These are phyloP conservation scores for Nakazawaea anatomiae DNA, from an alignment of 805 yeast species.

Conservation along the genomic window DNA sequence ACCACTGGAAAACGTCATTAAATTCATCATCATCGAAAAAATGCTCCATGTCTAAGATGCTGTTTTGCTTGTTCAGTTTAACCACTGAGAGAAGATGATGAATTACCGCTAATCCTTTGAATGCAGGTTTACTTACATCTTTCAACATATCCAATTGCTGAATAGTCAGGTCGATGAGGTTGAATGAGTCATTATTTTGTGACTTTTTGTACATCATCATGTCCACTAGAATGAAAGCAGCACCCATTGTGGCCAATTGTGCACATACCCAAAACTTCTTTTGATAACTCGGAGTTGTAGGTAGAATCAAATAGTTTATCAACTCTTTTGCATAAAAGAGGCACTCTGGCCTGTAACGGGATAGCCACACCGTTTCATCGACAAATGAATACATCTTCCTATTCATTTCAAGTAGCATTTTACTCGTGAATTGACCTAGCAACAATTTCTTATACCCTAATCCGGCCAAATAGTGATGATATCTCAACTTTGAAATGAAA, in stretches of 20 bases:
- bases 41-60: not conserved
- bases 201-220: not conserved
- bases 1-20: not conserved
- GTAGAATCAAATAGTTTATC: not conserved
- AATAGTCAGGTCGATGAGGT: not conserved
- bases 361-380: not conserved
- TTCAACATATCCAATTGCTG: not conserved
- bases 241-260: not conserved
- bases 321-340: not conserved
- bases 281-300: not conserved
- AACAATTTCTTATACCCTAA: not conserved
- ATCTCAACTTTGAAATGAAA: not conserved
- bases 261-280: not conserved
- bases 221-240: not conserved
- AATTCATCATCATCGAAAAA: not conserved
- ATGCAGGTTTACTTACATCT: not conserved
- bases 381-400: not conserved
- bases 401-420: not conserved
- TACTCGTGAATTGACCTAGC: not conserved
- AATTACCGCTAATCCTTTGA: not conserved
- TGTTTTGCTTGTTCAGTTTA: not conserved
- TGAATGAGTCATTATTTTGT: not conserved
- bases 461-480: not conserved
- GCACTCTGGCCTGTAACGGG: not conserved
- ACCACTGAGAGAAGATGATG: not conserved